Conservation (phyloP, 2,329 filamentous ascomycete genomes). For the Beauveria rudraprayagi region DNA sequence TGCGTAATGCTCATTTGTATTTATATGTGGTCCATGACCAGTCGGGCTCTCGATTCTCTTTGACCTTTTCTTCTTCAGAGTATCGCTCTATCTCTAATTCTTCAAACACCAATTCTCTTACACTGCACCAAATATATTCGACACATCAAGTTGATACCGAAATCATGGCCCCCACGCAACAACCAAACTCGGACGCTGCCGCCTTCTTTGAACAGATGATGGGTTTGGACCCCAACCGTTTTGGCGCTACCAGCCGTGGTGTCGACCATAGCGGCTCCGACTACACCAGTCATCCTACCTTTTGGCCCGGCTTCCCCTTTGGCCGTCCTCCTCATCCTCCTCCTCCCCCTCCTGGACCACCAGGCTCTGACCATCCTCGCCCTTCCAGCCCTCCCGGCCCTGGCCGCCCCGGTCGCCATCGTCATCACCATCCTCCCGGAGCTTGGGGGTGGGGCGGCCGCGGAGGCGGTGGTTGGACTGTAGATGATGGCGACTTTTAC, state of each 20-base stretch:
- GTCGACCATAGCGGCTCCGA: conserved; percentile 21
- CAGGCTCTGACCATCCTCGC: conserved; percentile 13
- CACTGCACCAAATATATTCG: background rate
- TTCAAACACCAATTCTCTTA: background rate
- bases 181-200: background rate
- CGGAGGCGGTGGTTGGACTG: background rate
- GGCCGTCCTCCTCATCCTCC: background rate
- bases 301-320: conserved; percentile 29
- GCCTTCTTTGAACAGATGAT: conserved; percentile 22
- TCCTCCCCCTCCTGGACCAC: conserved; percentile 11
- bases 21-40: background rate
- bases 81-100: background rate
- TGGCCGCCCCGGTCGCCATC: conserved; percentile 10
- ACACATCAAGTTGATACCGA: background rate
- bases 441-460: background rate
- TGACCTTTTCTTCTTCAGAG: background rate
- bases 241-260: conserved; percentile 23
- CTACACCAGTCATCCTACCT: conserved; percentile 16
- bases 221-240: conserved; percentile 25
- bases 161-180: background rate
- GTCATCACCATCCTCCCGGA: conserved; percentile 17
- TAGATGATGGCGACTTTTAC: conserved; percentile 9
- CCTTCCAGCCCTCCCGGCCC: conserved; percentile 15
- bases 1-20: background rate
- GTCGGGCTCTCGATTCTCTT: background rate